phyloP scores from a whole-genome alignment of 2,329 filamentous ascomycete species.

The Elsinoe arachidis region DNA sequence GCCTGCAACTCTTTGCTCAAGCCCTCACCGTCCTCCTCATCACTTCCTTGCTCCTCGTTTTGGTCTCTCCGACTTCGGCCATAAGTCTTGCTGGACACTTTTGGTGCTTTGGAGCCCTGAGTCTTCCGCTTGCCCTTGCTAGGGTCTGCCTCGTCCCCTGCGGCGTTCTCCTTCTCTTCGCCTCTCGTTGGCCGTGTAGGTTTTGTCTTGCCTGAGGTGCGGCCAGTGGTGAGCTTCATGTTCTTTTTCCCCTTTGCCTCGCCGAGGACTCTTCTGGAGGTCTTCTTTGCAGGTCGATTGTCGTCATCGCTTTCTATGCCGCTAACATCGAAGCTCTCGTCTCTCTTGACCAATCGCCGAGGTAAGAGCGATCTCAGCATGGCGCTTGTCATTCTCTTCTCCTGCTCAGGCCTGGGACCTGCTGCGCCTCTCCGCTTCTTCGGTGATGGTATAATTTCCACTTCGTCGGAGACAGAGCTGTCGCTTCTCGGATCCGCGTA shows the following conservation, averaged over 20 bases:
- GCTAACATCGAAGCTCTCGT: conserved; percentile 8
- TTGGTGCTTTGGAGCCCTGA: conserved; percentile 2
- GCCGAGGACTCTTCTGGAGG: not conserved
- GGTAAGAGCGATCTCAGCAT: conserved; percentile 9
- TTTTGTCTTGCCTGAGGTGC: not conserved
- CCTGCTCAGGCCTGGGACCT: conserved; percentile 10
- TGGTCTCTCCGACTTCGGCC: conserved; percentile 28
- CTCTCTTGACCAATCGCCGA: not conserved
- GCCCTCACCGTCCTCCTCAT: conserved; percentile 24
- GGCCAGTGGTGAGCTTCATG: conserved; percentile 4
- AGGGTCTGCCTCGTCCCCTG: not conserved
- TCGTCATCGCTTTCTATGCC: conserved; percentile 6
- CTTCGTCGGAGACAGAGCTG: conserved; percentile 11
- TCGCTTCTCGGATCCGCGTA: conserved; percentile 17
- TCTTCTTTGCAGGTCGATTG: not conserved
- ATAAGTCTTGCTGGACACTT: conserved; percentile 21
- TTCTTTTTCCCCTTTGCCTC: conserved; percentile 10
- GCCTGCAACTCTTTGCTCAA: conserved; percentile 32
- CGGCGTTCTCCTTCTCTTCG: conserved; percentile 9
- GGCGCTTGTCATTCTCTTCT: conserved; percentile 1
- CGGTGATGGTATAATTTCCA: conserved; percentile 3
- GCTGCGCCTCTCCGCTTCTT: conserved; percentile 10
- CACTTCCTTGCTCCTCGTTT: conserved; percentile 27
- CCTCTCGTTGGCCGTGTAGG: not conserved
- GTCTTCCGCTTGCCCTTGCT: not conserved